phyloP scores from a whole-genome alignment of 768 basidiomycete genomes.

The Suillus bovinus region DNA sequence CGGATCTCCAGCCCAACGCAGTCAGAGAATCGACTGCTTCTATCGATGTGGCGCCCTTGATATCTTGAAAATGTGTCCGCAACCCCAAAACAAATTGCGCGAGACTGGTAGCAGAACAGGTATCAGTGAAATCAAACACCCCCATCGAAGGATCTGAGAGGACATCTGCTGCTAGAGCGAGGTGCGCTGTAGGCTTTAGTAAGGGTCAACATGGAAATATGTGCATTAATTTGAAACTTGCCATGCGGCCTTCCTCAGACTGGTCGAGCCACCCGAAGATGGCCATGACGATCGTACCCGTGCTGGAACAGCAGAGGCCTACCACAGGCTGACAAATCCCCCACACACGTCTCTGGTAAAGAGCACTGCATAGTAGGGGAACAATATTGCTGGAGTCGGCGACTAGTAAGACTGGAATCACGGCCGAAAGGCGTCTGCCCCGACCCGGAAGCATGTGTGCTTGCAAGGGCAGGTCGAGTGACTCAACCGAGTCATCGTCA shows the following conservation, averaged over 20 bases:
- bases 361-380: conserved; percentile 2
- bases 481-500: background rate
- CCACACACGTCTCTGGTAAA: conserved; percentile 11
- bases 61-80: background rate
- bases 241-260: background rate
- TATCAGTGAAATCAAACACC: background rate
- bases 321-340: conserved; percentile 8
- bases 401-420: conserved; percentile 9
- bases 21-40: background rate
- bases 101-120: background rate
- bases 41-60: background rate
- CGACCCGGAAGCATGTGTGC: conserved; percentile 3
- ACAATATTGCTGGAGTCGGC: conserved; percentile 6
- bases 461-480: conserved; percentile 8
- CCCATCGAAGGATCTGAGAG: background rate
- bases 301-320: background rate
- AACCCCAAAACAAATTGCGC: background rate
- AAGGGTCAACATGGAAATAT: too few species aligned
- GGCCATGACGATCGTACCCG: background rate
- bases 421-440: background rate
- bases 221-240: too few species aligned
- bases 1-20: background rate
- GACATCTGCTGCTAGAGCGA: too few species aligned
- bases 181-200: too few species aligned
- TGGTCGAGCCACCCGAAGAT: conserved; percentile 1